Evolutionary conservation across 768 basidiomycete genomes (phyloP).

Genomic region (Naganishia antarctica): DNA sequence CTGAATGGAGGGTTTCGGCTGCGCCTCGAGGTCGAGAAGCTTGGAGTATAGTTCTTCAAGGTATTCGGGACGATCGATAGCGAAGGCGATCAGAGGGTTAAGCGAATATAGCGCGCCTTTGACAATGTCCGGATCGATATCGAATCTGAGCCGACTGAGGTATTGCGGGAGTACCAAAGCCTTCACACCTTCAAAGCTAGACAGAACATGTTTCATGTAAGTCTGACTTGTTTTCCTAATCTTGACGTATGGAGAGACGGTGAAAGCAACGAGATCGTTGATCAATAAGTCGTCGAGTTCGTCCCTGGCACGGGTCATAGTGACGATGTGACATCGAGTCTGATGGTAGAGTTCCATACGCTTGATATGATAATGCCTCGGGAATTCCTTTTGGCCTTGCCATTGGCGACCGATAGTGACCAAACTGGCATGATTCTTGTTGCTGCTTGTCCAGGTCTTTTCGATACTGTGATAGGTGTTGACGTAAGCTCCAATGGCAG

Average conservation of each 20-base stretch:
- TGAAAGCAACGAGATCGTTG: conserved; percentile 49
- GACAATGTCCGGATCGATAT: conserved; percentile 80
- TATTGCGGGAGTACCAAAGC: conserved; percentile 48
- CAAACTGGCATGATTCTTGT: conserved; percentile 12
- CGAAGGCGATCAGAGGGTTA: conserved; percentile 55
- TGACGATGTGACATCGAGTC: conserved; percentile 10
- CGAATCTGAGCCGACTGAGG: conserved; percentile 54
- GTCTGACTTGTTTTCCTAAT: conserved; percentile 27
- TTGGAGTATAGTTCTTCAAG: conserved; percentile 7
- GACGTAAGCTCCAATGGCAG: conserved; percentile 43
- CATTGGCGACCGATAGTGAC: conserved; percentile 10
- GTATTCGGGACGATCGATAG: conserved; percentile 21
- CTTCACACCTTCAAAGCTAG: conserved; percentile 49
- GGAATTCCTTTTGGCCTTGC: conserved; percentile 21
- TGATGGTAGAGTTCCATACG: conserved; percentile 28
- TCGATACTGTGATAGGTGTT: conserved; percentile 42
- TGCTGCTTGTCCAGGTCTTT: conserved; percentile 34
- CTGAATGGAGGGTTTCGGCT: conserved; percentile 13
- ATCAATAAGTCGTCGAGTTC: conserved; percentile 51
- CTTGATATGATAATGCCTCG: conserved; percentile 15
- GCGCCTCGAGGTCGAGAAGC: conserved; percentile 11
- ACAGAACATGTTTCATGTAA: conserved; percentile 15
- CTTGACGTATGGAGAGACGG: conserved; percentile 48
- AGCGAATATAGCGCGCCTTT: conserved; percentile 83
- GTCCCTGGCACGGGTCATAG: conserved; percentile 35